Evolutionary conservation across 1,284 basidiomycete genomes (phyloP), one percentile per base, ranked within the genome.

Genomic region (Phylloboletellus chloephorus): DNA sequence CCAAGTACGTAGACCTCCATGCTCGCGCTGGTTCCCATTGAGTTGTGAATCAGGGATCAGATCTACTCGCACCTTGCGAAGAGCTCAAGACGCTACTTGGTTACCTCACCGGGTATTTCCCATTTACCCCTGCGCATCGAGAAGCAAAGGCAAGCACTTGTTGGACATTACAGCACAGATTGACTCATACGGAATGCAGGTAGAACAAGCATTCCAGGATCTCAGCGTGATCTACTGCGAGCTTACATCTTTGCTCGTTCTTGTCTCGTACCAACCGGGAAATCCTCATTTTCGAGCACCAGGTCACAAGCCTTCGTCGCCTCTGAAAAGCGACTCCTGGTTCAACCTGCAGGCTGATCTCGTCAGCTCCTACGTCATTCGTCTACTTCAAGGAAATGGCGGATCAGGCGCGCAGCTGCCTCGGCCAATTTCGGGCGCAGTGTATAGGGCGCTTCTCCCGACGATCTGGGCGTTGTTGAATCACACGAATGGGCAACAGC

Each of bases 101-200:
- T 7, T 79, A 88, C 54, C 85, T 94, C 73, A 65, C 78, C 2
- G 72, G 79, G 2, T 92, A 92, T 64, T 95, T 96, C 60, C 91
- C 92, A 2, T 91, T 89, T 61, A 70, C 62, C 19, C 54, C 65
- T 15, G 58, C 37, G 53, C 66, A 29, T 49, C 68, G 71, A 29
- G 78, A 83, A 54, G 66, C 72, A 48, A 80, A 82, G 70, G 82
- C 78, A 39, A 53, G 60, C 39, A 30, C 39, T 24, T 30, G 37
- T 20, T 28, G 19, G 25, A 11, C 25, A 36, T 25, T 42, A 28
- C 5, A 23, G 16, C 17, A 5, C 22, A 32, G 44, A 34, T 28
- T 31, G 28, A 22, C 41, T 45, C 10, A 46, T 31, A 22, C 24
- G 40, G 34, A 45, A 46, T 24, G 15, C 48, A 82, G 79, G 52